Evolutionary conservation across 495 filamentous ascomycete species (phyloP), one percentile per base, ranked within the genome.

Genomic region (Daldinia childiae): DNA sequence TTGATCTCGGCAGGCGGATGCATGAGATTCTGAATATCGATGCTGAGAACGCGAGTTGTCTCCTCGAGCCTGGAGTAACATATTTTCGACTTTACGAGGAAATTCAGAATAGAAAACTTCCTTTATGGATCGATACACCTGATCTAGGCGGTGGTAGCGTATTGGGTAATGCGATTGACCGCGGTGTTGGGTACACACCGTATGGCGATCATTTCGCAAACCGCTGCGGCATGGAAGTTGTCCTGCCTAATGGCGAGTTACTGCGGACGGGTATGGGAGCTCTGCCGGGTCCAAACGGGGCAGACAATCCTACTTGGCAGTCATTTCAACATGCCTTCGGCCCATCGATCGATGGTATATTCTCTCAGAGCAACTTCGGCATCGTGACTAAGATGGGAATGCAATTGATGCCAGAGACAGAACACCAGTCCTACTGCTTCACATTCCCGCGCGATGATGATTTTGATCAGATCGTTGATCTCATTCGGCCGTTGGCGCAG

Each of bases 351-450:
- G 87, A 90, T 70, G 86, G 87, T 29, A 81, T 89, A 58, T 90
- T 90, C 76, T 79, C 82, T 0, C 88, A 90, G 71, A 82, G 77
- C 69, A 87, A 84, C 70, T 81, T 86, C 51, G 88, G 87, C 21
- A 88, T 90, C 54, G 85, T 89, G 2, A 83, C 80, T 1, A 88
- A 89, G 76, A 86, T 90, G 82, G 86, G 87, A 8, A 79, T 90
- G 56, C 76, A 80, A 39, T 67, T 83, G 19, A 87, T 88, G 86
- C 86, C 85, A 3, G 83, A 85, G 19, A 80, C 80, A 0, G 81
- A 76, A 0, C 81, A 86, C 69, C 85, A 87, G 66, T 74, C 79
- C 1, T 82, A 85, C 78, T 80, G 84, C 76, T 82, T 87, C 77
- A 85, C 85, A 2, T 84, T 88, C 66, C 81, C 78, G 0, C 74